phyloP scores from a whole-genome alignment of 352 stramenopile genomes.

The Globisporangium yorkense region DNA sequence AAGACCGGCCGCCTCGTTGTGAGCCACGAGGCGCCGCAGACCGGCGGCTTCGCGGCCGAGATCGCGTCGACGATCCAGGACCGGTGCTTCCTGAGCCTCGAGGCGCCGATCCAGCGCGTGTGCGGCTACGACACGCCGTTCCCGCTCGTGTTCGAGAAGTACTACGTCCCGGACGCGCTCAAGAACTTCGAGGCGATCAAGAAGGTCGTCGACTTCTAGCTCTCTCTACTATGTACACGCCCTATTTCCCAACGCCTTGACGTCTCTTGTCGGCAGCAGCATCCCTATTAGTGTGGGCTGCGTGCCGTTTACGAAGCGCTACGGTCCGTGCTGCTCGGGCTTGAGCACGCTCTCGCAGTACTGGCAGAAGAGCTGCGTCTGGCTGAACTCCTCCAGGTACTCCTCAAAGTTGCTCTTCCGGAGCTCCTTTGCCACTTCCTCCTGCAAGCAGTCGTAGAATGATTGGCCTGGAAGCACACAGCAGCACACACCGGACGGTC shows the following conservation, averaged over 20 bases:
- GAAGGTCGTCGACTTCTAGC: constrained; percentile 86
- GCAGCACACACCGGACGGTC: not conserved
- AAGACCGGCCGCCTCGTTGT: constrained; percentile 97
- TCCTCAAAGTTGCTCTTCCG: constrained; percentile 64
- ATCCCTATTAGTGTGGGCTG: not conserved
- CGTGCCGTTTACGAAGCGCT: not conserved
- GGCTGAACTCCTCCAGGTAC: constrained; percentile 77
- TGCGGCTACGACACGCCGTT: constrained; percentile 97
- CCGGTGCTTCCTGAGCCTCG: constrained; percentile 94
- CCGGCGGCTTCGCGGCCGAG: constrained; percentile 94
- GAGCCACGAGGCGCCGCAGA: constrained; percentile 95
- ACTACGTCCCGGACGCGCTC: constrained; percentile 91
- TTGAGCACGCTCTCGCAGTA: constrained; percentile 76
- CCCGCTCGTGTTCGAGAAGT: constrained; percentile 95
- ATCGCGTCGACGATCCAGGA: constrained; percentile 93
- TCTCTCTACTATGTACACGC: not conserved
- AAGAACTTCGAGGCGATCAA: constrained; percentile 96
- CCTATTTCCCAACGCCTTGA: not conserved
- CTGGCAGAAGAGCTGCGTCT: constrained; percentile 85
- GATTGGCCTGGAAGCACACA: constrained; percentile 20
- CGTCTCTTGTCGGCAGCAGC: not conserved
- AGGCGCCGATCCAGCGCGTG: constrained; percentile 93
- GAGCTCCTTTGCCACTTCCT: constrained; percentile 63
- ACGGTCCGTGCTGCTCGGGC: constrained; percentile 18
- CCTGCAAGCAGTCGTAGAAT: constrained; percentile 74